Conservation (phyloP, 768 basidiomycete species). For the Pulveroboletus sp. region DNA sequence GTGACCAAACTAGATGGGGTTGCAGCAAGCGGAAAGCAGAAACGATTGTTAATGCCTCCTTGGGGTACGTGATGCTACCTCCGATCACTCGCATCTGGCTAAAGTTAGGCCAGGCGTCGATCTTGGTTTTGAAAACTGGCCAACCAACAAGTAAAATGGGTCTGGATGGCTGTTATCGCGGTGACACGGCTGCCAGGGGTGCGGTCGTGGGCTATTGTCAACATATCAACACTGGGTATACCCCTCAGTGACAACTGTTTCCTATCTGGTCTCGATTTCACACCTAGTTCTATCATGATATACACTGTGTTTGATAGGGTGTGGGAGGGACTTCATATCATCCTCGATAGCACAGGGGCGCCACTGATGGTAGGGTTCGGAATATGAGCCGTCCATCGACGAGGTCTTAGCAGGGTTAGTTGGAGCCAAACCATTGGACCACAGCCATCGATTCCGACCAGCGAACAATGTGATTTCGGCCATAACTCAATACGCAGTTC, state of each 20-base stretch:
- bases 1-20: constrained; percentile 55
- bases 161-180: neutral
- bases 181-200: neutral
- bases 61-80: constrained; percentile 52
- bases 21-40: constrained; percentile 59
- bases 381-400: neutral
- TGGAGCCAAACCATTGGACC: neutral
- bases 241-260: neutral
- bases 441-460: neutral
- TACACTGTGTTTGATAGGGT: neutral
- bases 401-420: constrained; percentile 1
- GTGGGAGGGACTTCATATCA: neutral
- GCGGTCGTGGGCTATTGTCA: neutral
- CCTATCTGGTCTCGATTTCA: neutral
- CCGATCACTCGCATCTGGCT: constrained; percentile 8
- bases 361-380: neutral
- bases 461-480: neutral
- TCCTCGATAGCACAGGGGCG: neutral
- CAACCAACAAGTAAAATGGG: constrained; percentile 8
- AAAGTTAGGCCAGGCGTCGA: constrained; percentile 45
- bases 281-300: neutral
- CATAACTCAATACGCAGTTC: constrained; percentile 1
- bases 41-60: constrained; percentile 60
- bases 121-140: constrained; percentile 70
- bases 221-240: neutral